phyloP scores from a whole-genome alignment of 2,329 filamentous ascomycete genomes.

The Cladosporium oxysporum region DNA sequence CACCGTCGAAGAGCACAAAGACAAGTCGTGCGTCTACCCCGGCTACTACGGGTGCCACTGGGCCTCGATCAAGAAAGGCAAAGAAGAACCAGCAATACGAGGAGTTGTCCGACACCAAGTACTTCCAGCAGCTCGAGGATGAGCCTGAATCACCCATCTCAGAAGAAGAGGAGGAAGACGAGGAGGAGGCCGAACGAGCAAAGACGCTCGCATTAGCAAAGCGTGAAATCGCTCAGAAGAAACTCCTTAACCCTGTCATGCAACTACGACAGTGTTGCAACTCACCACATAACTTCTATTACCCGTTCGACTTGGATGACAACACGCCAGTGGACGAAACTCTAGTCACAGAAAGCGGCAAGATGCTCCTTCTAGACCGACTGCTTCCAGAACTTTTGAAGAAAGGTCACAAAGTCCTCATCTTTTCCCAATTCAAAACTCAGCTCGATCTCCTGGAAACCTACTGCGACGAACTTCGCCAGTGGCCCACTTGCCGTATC shows the following conservation, averaged over 20 bases:
- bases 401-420: conserved; percentile 82
- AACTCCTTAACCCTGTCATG: conserved; percentile 88
- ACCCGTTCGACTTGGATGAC: conserved; percentile 70
- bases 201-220: conserved; percentile 77
- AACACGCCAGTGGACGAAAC: conserved; percentile 69
- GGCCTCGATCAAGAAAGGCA: conserved; percentile 54
- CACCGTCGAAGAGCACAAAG: conserved; percentile 70
- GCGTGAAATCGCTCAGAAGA: conserved; percentile 85
- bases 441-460: conserved; percentile 89
- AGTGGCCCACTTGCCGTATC: conserved; percentile 84
- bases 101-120: conserved; percentile 79
- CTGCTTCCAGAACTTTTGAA: conserved; percentile 74
- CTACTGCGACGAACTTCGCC: conserved; percentile 75
- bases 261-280: conserved; percentile 92
- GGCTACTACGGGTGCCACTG: conserved; percentile 51
- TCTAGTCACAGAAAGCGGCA: conserved; percentile 84
- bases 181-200: conserved; percentile 65
- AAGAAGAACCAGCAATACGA: conserved; percentile 61
- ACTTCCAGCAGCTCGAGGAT: conserved; percentile 74
- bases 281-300: conserved; percentile 94
- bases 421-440: conserved; percentile 96
- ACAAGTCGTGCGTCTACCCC: conserved; percentile 77
- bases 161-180: conserved; percentile 45
- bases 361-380: conserved; percentile 91
- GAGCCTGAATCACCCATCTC: conserved; percentile 50